Conservation (phyloP, 192 early-diverging fungal species). For the Umbelopsis vinacea region DNA sequence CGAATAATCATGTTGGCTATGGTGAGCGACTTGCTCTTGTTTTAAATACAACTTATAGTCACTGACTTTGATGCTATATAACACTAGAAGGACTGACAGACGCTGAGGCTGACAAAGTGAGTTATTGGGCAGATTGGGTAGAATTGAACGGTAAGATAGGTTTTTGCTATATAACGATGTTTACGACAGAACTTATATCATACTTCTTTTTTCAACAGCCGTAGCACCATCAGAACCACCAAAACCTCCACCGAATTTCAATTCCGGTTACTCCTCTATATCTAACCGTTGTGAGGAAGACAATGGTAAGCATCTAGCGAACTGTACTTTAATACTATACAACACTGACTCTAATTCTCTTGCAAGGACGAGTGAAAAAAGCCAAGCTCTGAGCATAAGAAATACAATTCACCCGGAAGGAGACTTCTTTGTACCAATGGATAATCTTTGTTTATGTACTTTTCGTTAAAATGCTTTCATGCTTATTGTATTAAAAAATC, state of each 20-base stretch:
- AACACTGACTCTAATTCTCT: neutral
- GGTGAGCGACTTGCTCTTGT: neutral
- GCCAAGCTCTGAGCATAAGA: neutral
- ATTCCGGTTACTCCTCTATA: neutral
- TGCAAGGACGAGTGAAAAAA: neutral
- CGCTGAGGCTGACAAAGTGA: conserved; percentile 9
- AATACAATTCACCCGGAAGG: neutral
- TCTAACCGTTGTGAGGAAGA: neutral
- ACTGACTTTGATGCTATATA: neutral
- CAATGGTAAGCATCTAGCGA: neutral
- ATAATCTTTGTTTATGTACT: neutral
- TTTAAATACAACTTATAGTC: too few species aligned
- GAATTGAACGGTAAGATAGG: conserved; percentile 3
- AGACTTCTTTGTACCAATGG: neutral
- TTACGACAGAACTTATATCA: neutral
- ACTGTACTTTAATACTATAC: neutral
- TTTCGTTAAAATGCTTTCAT: neutral
- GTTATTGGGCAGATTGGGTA: conserved; percentile 16
- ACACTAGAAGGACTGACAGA: neutral
- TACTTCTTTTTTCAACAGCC: neutral
- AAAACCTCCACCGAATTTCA: conserved; percentile 12
- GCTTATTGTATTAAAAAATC: neutral
- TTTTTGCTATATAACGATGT: neutral
- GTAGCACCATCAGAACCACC: conserved; percentile 6
- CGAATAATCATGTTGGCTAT: conserved; percentile 3